These are phyloP conservation scores for Terana coerulea DNA, from an alignment of 768 basidiomycete species.

Conservation along the genomic window DNA sequence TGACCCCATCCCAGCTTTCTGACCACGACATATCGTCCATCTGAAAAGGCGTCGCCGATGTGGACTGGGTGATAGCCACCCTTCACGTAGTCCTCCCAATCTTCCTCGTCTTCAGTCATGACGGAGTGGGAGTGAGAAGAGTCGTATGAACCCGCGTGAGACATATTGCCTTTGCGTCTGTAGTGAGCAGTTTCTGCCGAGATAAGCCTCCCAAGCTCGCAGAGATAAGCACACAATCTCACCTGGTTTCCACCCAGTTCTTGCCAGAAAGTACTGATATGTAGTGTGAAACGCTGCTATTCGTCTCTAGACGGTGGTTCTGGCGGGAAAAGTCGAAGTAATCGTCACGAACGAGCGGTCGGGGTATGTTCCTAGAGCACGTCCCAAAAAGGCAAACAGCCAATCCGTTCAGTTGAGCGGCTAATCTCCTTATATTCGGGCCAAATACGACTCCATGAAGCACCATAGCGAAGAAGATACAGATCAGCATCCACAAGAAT, in stretches of 20 bases:
- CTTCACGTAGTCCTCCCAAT: conserved; percentile 78
- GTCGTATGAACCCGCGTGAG: conserved; percentile 35
- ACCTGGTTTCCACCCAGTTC: conserved; percentile 5
- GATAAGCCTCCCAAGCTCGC: conserved; percentile 3
- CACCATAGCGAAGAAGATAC: too few species aligned
- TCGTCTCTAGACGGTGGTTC: too few species aligned
- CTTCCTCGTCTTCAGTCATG: conserved; percentile 91
- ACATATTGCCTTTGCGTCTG: conserved; percentile 21
- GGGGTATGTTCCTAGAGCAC: conserved; percentile 3
- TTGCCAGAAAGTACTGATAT: neutral
- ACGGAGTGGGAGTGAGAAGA: conserved; percentile 71
- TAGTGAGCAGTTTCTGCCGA: conserved; percentile 7
- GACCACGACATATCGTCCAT: conserved; percentile 85
- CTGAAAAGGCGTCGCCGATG: conserved; percentile 87
- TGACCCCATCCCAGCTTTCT: conserved; percentile 96
- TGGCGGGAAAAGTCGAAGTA: neutral
- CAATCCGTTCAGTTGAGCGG: neutral
- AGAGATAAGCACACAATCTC: conserved; percentile 11
- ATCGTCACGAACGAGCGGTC: neutral
- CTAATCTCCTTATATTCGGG: too few species aligned
- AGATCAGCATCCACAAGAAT: too few species aligned
- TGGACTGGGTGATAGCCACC: conserved; percentile 90
- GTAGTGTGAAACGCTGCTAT: too few species aligned
- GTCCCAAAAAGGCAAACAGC: conserved; percentile 1
- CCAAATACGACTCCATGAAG: too few species aligned